phyloP scores from a whole-genome alignment of 208 protist species.

The Balamuthia mandrillaris region DNA sequence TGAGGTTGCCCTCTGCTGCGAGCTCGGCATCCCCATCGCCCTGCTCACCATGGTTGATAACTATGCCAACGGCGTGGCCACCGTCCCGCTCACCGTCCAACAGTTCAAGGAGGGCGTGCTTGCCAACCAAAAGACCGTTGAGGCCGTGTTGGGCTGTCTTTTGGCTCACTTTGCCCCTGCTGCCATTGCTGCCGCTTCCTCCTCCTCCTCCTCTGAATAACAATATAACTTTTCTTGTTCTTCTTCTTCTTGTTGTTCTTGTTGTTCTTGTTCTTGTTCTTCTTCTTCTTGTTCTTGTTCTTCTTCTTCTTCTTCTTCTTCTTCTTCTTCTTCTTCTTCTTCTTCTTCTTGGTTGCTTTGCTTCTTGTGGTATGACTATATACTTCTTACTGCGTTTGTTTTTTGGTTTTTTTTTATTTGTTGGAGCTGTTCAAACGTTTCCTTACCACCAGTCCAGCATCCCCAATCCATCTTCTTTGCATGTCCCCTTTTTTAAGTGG shows the following conservation, averaged over 20 bases:
- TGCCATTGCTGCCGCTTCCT: too few species aligned
- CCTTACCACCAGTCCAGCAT: slow-evolving; percentile 16
- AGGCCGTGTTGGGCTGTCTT: slow-evolving; percentile 22
- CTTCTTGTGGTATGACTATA: background rate
- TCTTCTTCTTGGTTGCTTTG: background rate
- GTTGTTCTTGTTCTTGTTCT: background rate
- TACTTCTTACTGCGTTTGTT: background rate
- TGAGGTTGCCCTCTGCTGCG: slow-evolving; percentile 32
- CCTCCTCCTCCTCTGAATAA: too few species aligned
- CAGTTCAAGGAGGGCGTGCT: slow-evolving; percentile 36
- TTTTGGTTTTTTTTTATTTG: background rate
- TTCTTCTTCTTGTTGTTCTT: background rate
- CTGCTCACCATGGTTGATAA: slow-evolving; percentile 52
- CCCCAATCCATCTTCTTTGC: background rate
- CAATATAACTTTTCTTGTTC: too few species aligned
- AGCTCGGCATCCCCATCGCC: slow-evolving; percentile 21
- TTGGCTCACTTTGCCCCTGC: slow-evolving; percentile 37
- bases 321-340: background rate
- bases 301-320: background rate
- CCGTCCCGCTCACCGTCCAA: slow-evolving; percentile 30
- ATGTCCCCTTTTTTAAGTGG: background rate
- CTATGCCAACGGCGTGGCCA: slow-evolving; percentile 42
- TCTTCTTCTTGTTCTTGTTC: background rate
- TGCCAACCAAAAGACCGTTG: slow-evolving; percentile 20
- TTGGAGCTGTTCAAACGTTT: too few species aligned